Evolutionary conservation across 2,329 filamentous ascomycete species (phyloP), one percentile per base, ranked within the genome.

Genomic region (Drechslerella coelobrocha): DNA sequence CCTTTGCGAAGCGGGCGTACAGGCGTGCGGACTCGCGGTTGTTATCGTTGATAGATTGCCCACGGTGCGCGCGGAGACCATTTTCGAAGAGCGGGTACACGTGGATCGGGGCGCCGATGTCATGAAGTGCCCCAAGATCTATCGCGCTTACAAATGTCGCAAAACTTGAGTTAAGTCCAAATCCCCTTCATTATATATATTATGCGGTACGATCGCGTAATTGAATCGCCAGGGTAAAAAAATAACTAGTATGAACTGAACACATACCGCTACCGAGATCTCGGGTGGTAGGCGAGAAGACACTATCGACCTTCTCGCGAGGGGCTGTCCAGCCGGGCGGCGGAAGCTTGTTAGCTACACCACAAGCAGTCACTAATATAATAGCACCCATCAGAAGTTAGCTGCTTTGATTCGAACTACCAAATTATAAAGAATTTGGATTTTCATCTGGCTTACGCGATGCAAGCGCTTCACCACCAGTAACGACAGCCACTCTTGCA

Each of bases 71-170:
- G 29, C 86, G 81, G 59, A 87, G 86, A 0, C 79, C 84, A 72
- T 87, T 88, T 73, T 89, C 87, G 74, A 88, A 89, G 0, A 89
- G 75, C 0, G 87, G 86, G 74, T 89, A 89, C 0, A 89, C 80
- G 29, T 89, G 87, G 9, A 89, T 86, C 0, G 87, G 86, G 0
- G 84, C 80, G 0, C 86, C 86, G 9, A 89, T 83, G 1, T 79
- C 80, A 74, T 89, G 86, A 1, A 79, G 78, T 1, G 82, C 81
- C 0, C 85, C 86, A 10, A 85, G 75, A 74, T 84, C 84, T 87
- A 54, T 2, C n/a, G n/a, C n/a, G n/a, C n/a, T n/a, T n/a, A n/a
- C n/a, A n/a, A n/a, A n/a, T n/a, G n/a, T n/a, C n/a, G n/a, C n/a
- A n/a, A n/a, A n/a, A n/a, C n/a, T n/a, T n/a, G n/a, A n/a, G n/a